Conservation (phyloP, 2,329 filamentous ascomycete species). For the Emmonsia crescens region DNA sequence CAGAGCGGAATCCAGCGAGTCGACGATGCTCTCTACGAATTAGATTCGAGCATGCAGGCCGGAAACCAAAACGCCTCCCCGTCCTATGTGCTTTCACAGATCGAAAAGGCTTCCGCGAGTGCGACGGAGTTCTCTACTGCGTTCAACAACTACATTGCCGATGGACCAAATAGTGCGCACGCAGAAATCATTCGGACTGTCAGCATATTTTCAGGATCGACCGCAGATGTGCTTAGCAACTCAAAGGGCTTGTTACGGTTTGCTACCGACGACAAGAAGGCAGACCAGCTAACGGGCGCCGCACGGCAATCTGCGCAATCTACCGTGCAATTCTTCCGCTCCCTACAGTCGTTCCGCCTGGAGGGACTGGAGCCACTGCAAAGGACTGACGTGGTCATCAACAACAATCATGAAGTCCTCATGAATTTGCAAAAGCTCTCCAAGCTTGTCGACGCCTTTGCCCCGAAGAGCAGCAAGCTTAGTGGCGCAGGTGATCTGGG, state of each 20-base stretch:
- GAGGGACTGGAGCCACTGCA: conserved; percentile 82
- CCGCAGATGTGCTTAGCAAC: conserved; percentile 90
- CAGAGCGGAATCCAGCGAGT: conserved; percentile 88
- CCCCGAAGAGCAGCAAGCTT: conserved; percentile 75
- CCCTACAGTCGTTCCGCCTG: conserved; percentile 83
- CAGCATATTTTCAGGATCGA: conserved; percentile 77
- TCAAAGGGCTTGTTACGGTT: conserved; percentile 90
- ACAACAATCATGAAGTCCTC: conserved; percentile 92
- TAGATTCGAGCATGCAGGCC: conserved; percentile 96
- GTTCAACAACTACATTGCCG: conserved; percentile 97
- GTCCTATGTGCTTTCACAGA: conserved; percentile 87
- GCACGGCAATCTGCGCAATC: conserved; percentile 75
- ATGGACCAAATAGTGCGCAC: conserved; percentile 83
- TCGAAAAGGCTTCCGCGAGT: conserved; percentile 88
- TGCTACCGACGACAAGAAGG: conserved; percentile 90
- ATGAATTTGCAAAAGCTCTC: conserved; percentile 87
- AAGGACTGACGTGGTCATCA: conserved; percentile 95
- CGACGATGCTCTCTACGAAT: conserved; percentile 91
- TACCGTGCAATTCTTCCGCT: conserved; percentile 89
- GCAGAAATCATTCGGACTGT: conserved; percentile 88
- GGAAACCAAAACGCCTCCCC: conserved; percentile 97
- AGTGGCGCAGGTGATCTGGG: conserved; percentile 72
- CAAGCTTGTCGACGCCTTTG: conserved; percentile 84
- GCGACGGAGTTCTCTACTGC: conserved; percentile 96
- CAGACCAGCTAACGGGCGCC: conserved; percentile 70